Percentiles rank a stretch among this genome's conserved stretches.
Evolutionary conservation across 176 grass and related monocot genomes (phyloP).

Genomic region (Oryza meridionalis): DNA sequence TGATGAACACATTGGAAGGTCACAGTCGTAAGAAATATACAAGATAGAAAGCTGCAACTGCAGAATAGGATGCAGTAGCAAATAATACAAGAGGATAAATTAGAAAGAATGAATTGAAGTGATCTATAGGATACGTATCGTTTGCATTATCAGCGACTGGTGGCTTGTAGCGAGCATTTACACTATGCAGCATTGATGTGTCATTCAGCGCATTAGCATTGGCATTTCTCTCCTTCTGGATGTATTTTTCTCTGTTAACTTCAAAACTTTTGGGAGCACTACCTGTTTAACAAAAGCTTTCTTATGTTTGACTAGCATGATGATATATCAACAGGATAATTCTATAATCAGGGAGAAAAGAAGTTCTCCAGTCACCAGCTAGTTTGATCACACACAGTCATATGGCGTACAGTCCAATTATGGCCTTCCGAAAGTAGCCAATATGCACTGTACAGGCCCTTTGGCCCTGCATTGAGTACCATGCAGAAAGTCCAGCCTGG

Average conservation of each 20-base stretch:
- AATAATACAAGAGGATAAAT: constrained; percentile 41
- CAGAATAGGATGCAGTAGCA: constrained; percentile 23
- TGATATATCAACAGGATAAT: constrained; percentile 38
- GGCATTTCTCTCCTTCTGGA: constrained; percentile 60
- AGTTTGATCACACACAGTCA: constrained; percentile 35
- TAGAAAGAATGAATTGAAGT: constrained; percentile 26
- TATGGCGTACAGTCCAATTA: constrained; percentile 30
- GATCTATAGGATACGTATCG: constrained; percentile 70
- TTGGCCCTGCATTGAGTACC: not conserved
- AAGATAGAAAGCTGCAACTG: constrained; percentile 16
- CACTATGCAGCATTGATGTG: constrained; percentile 43
- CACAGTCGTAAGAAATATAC: not conserved
- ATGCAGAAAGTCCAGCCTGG: constrained; percentile 25
- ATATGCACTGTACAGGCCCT: constrained; percentile 20
- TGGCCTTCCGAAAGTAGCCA: constrained; percentile 19
- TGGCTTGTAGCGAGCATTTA: constrained; percentile 56
- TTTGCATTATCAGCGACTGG: constrained; percentile 43
- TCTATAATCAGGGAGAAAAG: constrained; percentile 13
- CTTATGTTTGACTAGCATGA: constrained; percentile 41
- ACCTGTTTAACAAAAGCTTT: constrained; percentile 58
- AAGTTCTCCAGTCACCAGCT: constrained; percentile 27
- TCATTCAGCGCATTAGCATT: constrained; percentile 43
- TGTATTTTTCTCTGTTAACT: constrained; percentile 48
- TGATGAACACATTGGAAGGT: constrained; percentile 19
- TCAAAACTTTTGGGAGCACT: constrained; percentile 70